phyloP scores from a whole-genome alignment of 2,329 filamentous ascomycete species.

The Alternaria brassicicola region DNA sequence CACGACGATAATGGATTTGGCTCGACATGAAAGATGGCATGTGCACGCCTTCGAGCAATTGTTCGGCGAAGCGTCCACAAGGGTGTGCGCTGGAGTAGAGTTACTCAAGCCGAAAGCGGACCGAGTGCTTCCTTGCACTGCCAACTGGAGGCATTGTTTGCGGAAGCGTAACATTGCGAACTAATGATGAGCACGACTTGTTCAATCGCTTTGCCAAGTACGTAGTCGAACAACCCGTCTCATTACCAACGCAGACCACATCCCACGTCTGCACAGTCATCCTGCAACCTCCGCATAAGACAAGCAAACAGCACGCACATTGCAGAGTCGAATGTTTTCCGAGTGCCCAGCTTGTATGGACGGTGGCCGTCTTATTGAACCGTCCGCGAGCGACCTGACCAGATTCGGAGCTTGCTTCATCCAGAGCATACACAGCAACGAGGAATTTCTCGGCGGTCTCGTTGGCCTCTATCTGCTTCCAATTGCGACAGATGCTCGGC shows the following conservation, averaged over 20 bases:
- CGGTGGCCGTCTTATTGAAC: neutral
- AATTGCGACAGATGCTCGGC: slow-evolving; percentile 20
- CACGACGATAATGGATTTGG: neutral
- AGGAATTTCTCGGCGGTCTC: neutral
- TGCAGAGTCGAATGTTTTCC: neutral
- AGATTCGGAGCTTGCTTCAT: neutral
- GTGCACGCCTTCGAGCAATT: neutral
- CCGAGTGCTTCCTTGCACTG: neutral
- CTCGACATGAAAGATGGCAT: neutral
- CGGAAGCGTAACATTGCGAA: neutral
- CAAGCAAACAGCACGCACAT: neutral
- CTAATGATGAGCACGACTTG: neutral
- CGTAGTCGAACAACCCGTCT: neutral
- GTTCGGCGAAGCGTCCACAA: neutral
- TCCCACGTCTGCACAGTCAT: neutral
- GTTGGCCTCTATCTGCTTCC: slow-evolving; percentile 1
- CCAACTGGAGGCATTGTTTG: neutral
- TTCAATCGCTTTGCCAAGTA: neutral
- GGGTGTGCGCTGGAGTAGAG: neutral
- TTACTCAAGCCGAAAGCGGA: neutral
- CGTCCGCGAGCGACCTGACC: neutral
- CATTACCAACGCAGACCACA: neutral
- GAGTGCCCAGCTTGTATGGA: neutral
- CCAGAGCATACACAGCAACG: neutral
- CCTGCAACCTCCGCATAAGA: neutral